Evolutionary conservation across 2,329 filamentous ascomycete genomes (phyloP), one percentile per base, ranked within the genome.

Genomic region (Rhinocladiella similis): DNA sequence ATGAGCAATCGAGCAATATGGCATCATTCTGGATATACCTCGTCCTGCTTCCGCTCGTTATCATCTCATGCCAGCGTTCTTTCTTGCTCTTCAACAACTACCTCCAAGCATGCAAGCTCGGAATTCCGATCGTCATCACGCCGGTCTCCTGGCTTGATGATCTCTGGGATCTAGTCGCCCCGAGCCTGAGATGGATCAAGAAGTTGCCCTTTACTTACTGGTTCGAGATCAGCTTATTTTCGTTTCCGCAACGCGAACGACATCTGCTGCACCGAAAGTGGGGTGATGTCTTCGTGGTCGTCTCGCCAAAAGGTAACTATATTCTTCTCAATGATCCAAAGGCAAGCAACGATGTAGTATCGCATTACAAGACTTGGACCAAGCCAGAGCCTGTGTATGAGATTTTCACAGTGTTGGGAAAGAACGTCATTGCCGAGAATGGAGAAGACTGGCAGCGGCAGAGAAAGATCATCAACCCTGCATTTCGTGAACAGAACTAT

Each of bases 401-500:
- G 3, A 13, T 50, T 2, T 50, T 55, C 18, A 35, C 19, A n/a
- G 29, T 22, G 10, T 45, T 50, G 13, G 53, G 53, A 14, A 12
- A 13, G 14, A 50, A 35, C 22, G 22, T 55, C 3, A 29, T 35
- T 14, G 14, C 33, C 16, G 46, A 25, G 12, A 42, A 54, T 14
- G 54, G 54, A 9, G 54, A 53, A 25, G 50, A 36, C 20, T 78
- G 76, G 75, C 56, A 69, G 13, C 69, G 73, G 35, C 75, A 78
- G 51, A 69, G 75, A 16, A 72, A 70, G 45, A 64, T 76, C 16
- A 74, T 71, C 1, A 70, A 72, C 3, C 67, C 72, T 1, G 68
- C 69, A 3, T 78, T 79, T 64, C 76, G 73, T 46, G 75, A 79
- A 54, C 68, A 70, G 36, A 73, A 70, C 38, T 75, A 70, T 27